A percentile compares a stretch with the other conserved stretches of the same genome.
Evolutionary conservation across 768 basidiomycete species (phyloP).

Genomic region (Crepidotus variabilis): DNA sequence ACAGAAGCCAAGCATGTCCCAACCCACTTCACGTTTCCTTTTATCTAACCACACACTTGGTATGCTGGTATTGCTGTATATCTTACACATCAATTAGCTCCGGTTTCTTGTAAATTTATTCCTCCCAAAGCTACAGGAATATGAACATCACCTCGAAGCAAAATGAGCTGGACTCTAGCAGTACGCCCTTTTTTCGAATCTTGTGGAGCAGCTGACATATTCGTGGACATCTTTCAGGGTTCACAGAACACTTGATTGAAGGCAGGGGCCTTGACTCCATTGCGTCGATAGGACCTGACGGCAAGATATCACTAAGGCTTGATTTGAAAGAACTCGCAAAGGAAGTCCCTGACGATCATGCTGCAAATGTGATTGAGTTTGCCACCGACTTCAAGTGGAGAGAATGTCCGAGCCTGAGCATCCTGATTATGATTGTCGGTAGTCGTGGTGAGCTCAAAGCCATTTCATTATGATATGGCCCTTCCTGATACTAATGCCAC

Average conservation of each 20-base stretch:
- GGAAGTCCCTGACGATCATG: slow-evolving; percentile 45
- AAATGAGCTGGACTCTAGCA: slow-evolving; percentile 37
- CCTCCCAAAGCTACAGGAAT: too few species aligned
- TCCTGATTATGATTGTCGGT: slow-evolving; percentile 68
- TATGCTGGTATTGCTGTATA: too few species aligned
- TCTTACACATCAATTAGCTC: too few species aligned
- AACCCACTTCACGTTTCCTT: too few species aligned
- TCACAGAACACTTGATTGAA: too few species aligned
- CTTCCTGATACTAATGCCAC: not conserved
- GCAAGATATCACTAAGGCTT: slow-evolving; percentile 42
- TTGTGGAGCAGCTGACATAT: too few species aligned
- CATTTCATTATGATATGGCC: not conserved
- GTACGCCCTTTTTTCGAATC: too few species aligned
- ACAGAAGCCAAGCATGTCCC: too few species aligned
- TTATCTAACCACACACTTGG: too few species aligned
- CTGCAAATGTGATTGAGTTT: slow-evolving; percentile 45
- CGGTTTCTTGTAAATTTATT: not conserved
- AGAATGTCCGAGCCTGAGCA: slow-evolving; percentile 41
- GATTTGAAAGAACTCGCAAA: slow-evolving; percentile 47
- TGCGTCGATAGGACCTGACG: slow-evolving; percentile 39
- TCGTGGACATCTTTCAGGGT: too few species aligned
- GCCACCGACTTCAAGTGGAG: slow-evolving; percentile 39
- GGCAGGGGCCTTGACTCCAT: slow-evolving; percentile 40
- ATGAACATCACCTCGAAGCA: slow-evolving; percentile 6
- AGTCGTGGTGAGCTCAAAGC: slow-evolving; percentile 44